Percentiles rank a stretch among this genome's conserved stretches.
Conservation (phyloP, 164 flowering plant species). For the Kalanchoe fedtschenkoi region DNA sequence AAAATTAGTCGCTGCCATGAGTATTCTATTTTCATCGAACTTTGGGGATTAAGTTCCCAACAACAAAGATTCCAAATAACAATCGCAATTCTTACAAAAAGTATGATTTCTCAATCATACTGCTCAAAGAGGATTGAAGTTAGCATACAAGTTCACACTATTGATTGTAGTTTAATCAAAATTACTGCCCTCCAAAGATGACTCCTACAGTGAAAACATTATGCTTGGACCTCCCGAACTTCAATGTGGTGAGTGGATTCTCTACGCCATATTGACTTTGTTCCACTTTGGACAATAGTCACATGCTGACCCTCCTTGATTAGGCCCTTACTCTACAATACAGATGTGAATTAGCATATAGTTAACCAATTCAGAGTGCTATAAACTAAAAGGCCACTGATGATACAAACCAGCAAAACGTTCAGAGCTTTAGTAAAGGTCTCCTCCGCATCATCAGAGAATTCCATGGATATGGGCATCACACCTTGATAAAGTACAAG, state of each 20-base stretch:
- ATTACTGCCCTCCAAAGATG: not conserved
- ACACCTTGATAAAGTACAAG: slow-evolving; percentile 87
- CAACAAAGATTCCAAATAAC: not conserved
- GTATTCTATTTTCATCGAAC: not conserved
- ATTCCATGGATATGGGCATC: slow-evolving; percentile 72
- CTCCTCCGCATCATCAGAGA: slow-evolving; percentile 87
- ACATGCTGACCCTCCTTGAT: slow-evolving; percentile 69
- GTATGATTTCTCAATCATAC: not conserved
- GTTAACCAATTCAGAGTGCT: not conserved
- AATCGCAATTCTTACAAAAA: not conserved
- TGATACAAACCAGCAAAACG: slow-evolving; percentile 47
- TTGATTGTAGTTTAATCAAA: too few species aligned
- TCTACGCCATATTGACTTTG: slow-evolving; percentile 88
- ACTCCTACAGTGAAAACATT: slow-evolving; percentile 13
- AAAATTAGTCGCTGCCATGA: too few species aligned
- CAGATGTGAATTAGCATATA: too few species aligned
- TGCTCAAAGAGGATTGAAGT: not conserved
- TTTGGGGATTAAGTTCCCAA: not conserved
- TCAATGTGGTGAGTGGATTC: slow-evolving; percentile 91
- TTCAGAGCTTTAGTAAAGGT: slow-evolving; percentile 75
- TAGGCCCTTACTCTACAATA: slow-evolving; percentile 40
- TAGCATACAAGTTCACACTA: not conserved
- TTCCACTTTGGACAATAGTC: slow-evolving; percentile 91
- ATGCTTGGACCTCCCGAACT: slow-evolving; percentile 62
- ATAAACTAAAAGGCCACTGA: not conserved